A percentile compares a stretch with the other conserved stretches of the same genome.
These are phyloP conservation scores for Xylaria nigripes DNA, from an alignment of 495 filamentous ascomycete genomes.

Conservation along the genomic window DNA sequence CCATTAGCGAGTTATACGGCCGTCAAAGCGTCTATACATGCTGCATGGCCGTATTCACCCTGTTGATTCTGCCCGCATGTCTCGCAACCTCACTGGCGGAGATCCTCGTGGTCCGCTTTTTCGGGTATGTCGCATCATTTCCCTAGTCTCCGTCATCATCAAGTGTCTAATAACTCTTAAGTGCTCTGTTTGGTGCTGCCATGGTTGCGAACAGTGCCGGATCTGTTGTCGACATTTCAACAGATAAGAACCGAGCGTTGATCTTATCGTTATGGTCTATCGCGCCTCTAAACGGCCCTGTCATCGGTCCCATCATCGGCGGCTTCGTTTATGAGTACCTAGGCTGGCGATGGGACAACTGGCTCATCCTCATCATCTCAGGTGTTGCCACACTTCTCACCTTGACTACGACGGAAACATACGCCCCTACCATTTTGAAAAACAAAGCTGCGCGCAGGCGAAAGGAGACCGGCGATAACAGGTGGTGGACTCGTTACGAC, in stretches of 20 bases:
- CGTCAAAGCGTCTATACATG: slow-evolving; percentile 63
- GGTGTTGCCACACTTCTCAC: slow-evolving; percentile 49
- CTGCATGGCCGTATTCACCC: slow-evolving; percentile 51
- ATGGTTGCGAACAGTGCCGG: slow-evolving; percentile 78
- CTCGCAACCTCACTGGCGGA: slow-evolving; percentile 55
- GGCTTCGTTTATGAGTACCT: slow-evolving; percentile 70
- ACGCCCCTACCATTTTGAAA: slow-evolving; percentile 64
- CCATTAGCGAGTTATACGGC: slow-evolving; percentile 71
- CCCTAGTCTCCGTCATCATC: not conserved
- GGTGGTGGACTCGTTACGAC: slow-evolving; percentile 74
- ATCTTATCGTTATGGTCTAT: slow-evolving; percentile 68
- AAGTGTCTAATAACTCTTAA: slow-evolving; percentile 19
- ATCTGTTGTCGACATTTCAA: slow-evolving; percentile 71
- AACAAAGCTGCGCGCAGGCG: slow-evolving; percentile 58
- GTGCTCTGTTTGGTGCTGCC: slow-evolving; percentile 66
- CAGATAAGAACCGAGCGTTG: slow-evolving; percentile 59
- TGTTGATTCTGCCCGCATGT: slow-evolving; percentile 65
- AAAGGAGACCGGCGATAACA: slow-evolving; percentile 64
- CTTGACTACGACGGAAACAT: slow-evolving; percentile 61
- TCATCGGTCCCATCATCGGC: slow-evolving; percentile 57
- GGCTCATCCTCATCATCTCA: slow-evolving; percentile 65
- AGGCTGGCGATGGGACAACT: slow-evolving; percentile 85
- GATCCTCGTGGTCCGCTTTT: slow-evolving; percentile 63
- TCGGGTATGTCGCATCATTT: slow-evolving; percentile 42
- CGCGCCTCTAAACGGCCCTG: slow-evolving; percentile 72